Evolutionary conservation across 192 early-diverging fungal genomes (phyloP).

Genomic region (Entomortierella chlamydospora): DNA sequence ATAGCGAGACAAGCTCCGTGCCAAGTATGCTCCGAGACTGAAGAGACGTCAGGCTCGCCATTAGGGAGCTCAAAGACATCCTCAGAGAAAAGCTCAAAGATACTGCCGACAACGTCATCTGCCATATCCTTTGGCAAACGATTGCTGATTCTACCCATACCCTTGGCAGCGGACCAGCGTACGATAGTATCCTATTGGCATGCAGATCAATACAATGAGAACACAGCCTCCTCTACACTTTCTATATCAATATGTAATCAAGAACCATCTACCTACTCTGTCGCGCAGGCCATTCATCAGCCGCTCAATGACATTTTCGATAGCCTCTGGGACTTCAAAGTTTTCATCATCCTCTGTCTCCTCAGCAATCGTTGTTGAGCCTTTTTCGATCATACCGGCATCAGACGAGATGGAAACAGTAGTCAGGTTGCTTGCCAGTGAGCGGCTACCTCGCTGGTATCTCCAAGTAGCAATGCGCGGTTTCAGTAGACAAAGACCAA

Average conservation of each 20-base stretch:
- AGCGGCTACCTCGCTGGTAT: slow-evolving; percentile 76
- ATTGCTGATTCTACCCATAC: slow-evolving; percentile 88
- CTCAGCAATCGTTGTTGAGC: slow-evolving; percentile 44
- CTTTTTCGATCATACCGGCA: slow-evolving; percentile 24
- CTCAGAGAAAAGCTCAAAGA: slow-evolving; percentile 87
- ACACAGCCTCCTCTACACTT: not conserved
- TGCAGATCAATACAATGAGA: not conserved
- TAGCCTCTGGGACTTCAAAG: slow-evolving; percentile 81
- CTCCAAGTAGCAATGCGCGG: slow-evolving; percentile 76
- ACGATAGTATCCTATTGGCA: slow-evolving; percentile 87
- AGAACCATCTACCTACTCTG: slow-evolving; percentile 61
- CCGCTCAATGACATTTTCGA: slow-evolving; percentile 86
- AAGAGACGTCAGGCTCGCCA: slow-evolving; percentile 70
- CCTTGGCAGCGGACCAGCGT: slow-evolving; percentile 98
- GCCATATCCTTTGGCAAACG: slow-evolving; percentile 84
- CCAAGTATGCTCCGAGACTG: slow-evolving; percentile 92
- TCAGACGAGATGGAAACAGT: not conserved
- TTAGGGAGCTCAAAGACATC: slow-evolving; percentile 68
- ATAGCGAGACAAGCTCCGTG: slow-evolving; percentile 93
- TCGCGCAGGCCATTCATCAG: slow-evolving; percentile 87
- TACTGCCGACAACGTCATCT: slow-evolving; percentile 82
- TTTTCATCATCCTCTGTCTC: slow-evolving; percentile 68
- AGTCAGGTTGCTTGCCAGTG: slow-evolving; percentile 66
- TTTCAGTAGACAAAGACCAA: slow-evolving; percentile 83
- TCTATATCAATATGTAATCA: not conserved